phyloP scores from a whole-genome alignment of 805 yeast species.

The Spencermartinsiella europaea region DNA sequence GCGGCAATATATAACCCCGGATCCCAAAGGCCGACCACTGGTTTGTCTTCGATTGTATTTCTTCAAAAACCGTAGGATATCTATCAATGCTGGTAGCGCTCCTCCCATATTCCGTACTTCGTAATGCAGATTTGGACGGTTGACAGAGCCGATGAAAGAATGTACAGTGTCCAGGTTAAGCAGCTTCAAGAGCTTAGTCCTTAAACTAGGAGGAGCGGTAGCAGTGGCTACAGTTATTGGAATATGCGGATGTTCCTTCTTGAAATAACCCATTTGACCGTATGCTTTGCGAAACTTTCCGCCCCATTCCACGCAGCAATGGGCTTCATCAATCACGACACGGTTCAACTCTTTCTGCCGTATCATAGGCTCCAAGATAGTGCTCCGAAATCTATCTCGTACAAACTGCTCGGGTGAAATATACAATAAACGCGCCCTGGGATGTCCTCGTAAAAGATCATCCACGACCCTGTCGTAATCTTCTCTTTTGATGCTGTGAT shows the following conservation, averaged over 20 bases:
- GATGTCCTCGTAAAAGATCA: constrained; percentile 61
- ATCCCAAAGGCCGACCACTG: constrained; percentile 23
- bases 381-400: constrained; percentile 62
- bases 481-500: constrained; percentile 60
- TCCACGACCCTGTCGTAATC: constrained; percentile 61
- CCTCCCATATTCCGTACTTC: constrained; percentile 42
- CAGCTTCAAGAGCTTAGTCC: constrained; percentile 56
- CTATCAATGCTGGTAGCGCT: neutral
- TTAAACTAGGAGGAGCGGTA: constrained; percentile 59
- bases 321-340: constrained; percentile 93
- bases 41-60: constrained; percentile 17
- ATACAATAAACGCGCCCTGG: constrained; percentile 80
- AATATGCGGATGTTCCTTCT: constrained; percentile 62
- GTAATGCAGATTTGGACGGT: constrained; percentile 77
- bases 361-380: constrained; percentile 54
- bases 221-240: constrained; percentile 96
- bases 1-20: constrained; percentile 89
- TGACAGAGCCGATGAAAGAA: constrained; percentile 80
- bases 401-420: constrained; percentile 69
- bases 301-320: constrained; percentile 97
- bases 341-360: constrained; percentile 62
- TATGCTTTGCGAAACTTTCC: constrained; percentile 96
- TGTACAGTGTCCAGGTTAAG: constrained; percentile 58
- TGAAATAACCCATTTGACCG: constrained; percentile 68
- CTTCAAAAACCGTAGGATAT: constrained; percentile 16